phyloP scores from a whole-genome alignment of 768 basidiomycete genomes.

The Pleurotus platypus region DNA sequence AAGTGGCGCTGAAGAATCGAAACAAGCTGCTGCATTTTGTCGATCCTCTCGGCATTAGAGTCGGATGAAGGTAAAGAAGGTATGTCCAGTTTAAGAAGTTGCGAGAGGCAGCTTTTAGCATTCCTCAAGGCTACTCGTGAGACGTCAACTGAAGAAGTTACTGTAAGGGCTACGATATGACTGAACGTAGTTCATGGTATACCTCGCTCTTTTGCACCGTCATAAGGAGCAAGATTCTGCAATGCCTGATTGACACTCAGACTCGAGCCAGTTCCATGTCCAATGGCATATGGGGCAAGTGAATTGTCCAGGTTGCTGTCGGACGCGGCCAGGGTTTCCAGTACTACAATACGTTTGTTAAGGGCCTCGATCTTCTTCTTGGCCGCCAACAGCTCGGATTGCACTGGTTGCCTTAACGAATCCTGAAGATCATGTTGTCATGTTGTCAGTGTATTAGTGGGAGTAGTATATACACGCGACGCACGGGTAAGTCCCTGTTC shows the following conservation, averaged over 20 bases:
- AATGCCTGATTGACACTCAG: background rate
- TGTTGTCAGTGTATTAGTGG: background rate
- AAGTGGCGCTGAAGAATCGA: constrained; percentile 64
- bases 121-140: constrained; percentile 70
- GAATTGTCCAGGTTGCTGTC: no score
- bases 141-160: constrained; percentile 50
- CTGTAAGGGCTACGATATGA: background rate
- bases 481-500: constrained; percentile 57
- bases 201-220: constrained; percentile 30
- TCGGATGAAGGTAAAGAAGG: constrained; percentile 29
- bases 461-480: constrained; percentile 15
- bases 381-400: constrained; percentile 75
- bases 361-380: constrained; percentile 70
- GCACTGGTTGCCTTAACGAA: constrained; percentile 65
- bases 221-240: background rate
- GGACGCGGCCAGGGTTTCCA: no score
- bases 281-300: constrained; percentile 16
- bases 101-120: constrained; percentile 55
- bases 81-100: constrained; percentile 41
- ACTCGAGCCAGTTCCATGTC: background rate
- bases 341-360: constrained; percentile 49
- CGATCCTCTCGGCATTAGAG: constrained; percentile 47
- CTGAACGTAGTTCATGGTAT: constrained; percentile 5
- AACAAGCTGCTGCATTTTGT: constrained; percentile 63
- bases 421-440: constrained; percentile 35